phyloP scores from a whole-genome alignment of 1,284 basidiomycete species.

The Sanghuangporus weigelae region DNA sequence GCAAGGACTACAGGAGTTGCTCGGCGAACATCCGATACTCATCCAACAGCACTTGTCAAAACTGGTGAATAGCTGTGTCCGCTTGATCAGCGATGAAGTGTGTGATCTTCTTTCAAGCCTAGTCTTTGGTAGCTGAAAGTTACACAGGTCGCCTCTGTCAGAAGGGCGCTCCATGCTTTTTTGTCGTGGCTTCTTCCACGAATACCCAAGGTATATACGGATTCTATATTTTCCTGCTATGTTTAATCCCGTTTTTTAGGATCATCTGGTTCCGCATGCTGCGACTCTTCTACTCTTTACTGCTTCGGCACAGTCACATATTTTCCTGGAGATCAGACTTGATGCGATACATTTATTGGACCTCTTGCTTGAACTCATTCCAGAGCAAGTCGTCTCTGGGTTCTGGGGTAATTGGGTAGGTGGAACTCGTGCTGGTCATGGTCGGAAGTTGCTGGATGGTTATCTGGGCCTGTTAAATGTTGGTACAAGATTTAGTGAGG shows the following conservation, averaged over 20 bases:
- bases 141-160: constrained; percentile 56
- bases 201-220: constrained; percentile 58
- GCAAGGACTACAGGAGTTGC: constrained; percentile 76
- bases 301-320: constrained; percentile 89
- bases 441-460: constrained; percentile 62
- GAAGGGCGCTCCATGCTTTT: constrained; percentile 54
- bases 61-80: constrained; percentile 63
- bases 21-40: constrained; percentile 59
- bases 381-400: constrained; percentile 62
- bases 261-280: constrained; percentile 66
- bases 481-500: constrained; percentile 54
- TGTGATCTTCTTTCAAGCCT: constrained; percentile 14
- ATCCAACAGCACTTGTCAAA: constrained; percentile 53
- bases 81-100: constrained; percentile 81
- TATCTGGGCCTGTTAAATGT: constrained; percentile 71
- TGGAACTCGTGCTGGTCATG: constrained; percentile 37
- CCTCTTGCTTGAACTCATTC: constrained; percentile 71
- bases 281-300: constrained; percentile 77
- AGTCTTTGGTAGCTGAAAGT: not conserved
- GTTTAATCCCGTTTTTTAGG: constrained; percentile 34
- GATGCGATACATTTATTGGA: constrained; percentile 85
- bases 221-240: not conserved
- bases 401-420: constrained; percentile 41
- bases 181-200: constrained; percentile 70
- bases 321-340: constrained; percentile 90